Conservation (phyloP, 257 asterid species). For the Penstemon barbatus region DNA sequence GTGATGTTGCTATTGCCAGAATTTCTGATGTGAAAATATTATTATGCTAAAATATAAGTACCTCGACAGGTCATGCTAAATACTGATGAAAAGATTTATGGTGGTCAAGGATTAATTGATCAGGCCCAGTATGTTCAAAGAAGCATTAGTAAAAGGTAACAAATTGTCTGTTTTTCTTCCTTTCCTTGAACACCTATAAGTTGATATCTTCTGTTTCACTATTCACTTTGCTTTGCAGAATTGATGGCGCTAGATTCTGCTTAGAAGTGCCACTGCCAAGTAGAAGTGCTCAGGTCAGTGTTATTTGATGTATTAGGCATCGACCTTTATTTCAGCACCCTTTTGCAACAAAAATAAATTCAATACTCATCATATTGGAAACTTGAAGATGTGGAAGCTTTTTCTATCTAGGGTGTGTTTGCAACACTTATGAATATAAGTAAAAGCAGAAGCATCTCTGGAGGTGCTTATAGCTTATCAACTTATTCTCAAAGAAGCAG, state of each 20-base stretch:
- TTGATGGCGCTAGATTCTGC: constrained; percentile 72
- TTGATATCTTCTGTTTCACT: constrained; percentile 7
- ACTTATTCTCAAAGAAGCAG: too few species aligned
- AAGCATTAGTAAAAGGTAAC: constrained; percentile 71
- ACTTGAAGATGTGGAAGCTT: background rate
- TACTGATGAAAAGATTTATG: constrained; percentile 78
- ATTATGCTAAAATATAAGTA: constrained; percentile 27
- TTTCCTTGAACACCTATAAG: background rate
- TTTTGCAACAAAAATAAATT: too few species aligned
- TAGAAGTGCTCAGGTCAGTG: constrained; percentile 90
- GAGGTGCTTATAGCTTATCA: too few species aligned
- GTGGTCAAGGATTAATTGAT: constrained; percentile 71
- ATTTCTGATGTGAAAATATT: background rate
- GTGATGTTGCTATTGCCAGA: constrained; percentile 33
- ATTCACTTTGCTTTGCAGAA: constrained; percentile 46
- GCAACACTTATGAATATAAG: too few species aligned
- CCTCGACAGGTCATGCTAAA: constrained; percentile 62
- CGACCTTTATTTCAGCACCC: background rate
- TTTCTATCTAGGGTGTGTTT: background rate
- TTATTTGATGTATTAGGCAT: constrained; percentile 17
- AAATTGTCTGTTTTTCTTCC: constrained; percentile 8
- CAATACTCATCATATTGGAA: too few species aligned
- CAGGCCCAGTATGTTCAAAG: constrained; percentile 58
- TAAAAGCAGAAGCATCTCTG: too few species aligned
- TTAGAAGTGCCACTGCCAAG: constrained; percentile 79